These are phyloP conservation scores for Plenodomus tracheiphilus DNA, from an alignment of 2,329 filamentous ascomycete genomes.

Conservation along the genomic window DNA sequence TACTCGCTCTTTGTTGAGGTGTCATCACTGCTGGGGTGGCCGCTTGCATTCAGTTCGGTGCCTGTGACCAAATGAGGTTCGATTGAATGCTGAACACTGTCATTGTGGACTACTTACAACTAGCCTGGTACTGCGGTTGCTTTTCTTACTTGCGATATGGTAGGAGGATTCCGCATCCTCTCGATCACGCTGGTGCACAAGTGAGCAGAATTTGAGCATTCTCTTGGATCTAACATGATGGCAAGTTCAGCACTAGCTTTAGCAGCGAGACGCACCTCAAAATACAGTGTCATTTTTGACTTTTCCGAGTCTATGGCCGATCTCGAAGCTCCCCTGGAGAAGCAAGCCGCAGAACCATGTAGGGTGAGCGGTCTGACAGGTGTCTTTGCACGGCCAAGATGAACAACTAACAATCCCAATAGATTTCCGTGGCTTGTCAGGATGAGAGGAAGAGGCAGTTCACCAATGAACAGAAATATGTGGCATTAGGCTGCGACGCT, in stretches of 20 bases:
- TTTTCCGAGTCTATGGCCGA: not conserved
- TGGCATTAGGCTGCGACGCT: not conserved
- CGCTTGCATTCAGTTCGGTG: too few relatives aligned
- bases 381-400: too few relatives aligned
- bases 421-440: conserved; percentile 9
- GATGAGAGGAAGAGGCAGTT: not conserved
- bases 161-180: too few relatives aligned
- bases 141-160: too few relatives aligned
- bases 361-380: not conserved
- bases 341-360: not conserved
- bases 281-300: not conserved
- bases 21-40: too few relatives aligned
- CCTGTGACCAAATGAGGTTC: not conserved
- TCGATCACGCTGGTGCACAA: too few relatives aligned
- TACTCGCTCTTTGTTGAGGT: too few relatives aligned
- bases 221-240: not conserved
- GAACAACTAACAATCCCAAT: not conserved
- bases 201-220: not conserved
- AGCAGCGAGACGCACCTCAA: not conserved
- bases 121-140: too few relatives aligned
- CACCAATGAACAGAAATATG: not conserved
- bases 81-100: not conserved
- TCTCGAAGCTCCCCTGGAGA: not conserved
- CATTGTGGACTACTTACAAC: not conserved
- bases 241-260: not conserved